phyloP scores from a whole-genome alignment of 2,329 filamentous ascomycete genomes.

The Alternaria sp. region DNA sequence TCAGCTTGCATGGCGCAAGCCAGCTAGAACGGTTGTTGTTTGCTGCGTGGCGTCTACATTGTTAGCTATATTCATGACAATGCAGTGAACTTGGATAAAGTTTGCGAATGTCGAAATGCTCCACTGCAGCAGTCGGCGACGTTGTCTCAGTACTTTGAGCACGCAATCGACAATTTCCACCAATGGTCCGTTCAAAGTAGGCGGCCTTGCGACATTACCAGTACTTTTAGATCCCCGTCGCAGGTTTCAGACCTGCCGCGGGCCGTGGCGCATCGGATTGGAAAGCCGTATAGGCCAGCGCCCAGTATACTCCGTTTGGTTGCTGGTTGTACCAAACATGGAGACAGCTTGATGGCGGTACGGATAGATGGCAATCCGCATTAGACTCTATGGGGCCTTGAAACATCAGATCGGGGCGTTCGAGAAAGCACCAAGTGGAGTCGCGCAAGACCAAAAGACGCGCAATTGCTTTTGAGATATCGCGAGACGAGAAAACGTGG shows the following conservation, averaged over 20 bases:
- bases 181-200: neutral
- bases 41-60: conserved; percentile 1
- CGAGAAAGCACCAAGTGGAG: conserved; percentile 9
- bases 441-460: conserved; percentile 5
- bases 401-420: conserved; percentile 15
- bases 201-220: neutral
- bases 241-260: conserved; percentile 13
- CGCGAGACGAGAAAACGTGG: conserved; percentile 4
- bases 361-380: conserved; percentile 10
- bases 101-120: neutral
- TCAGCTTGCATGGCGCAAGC: neutral
- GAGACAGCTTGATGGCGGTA: neutral
- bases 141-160: neutral
- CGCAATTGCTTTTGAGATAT: conserved; percentile 8
- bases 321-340: neutral
- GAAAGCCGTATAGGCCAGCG: neutral
- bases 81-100: neutral
- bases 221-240: neutral
- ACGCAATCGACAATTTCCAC: neutral
- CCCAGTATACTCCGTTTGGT: neutral
- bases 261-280: conserved; percentile 8
- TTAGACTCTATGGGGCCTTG: conserved; percentile 9
- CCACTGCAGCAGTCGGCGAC: neutral
- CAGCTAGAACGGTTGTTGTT: neutral
- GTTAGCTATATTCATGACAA: neutral